Evolutionary conservation across 2,329 filamentous ascomycete species (phyloP), one percentile per base, ranked within the genome.

Genomic region (Aspergillus sp.): DNA sequence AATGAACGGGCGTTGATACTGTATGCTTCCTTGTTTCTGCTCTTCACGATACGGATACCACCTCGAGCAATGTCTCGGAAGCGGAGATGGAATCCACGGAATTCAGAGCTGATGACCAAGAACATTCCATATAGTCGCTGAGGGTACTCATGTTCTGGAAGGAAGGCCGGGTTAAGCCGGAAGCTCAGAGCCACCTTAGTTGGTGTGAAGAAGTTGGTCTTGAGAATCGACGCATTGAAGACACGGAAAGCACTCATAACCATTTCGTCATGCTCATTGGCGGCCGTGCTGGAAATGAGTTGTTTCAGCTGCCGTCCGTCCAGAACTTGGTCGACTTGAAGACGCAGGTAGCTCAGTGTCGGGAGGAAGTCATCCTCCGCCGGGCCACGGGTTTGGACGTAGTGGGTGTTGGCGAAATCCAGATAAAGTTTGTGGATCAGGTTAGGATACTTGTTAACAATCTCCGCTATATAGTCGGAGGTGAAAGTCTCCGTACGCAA

Each of bases 171-270:
- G 74, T 97, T 90, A 64, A 99, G 82, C 58, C 95, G 91, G 87
- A 99, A 99, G 82, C 93, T 97, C 69, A 99, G 85, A 9, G 95
- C 95, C 45, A 99, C 94, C 85, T 99, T 99, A 66, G 95, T 99
- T 0, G 95, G 95, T 0, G 95, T 99, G 84, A 96, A 97, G 79
- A 90, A 91, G 83, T 99, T 99, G 70, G 95, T 99, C 87, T 98
- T 99, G 68, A 98, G 84, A 50, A 98, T 89, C 51, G 91, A 88
- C 61, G 87, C 89, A 83, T 99, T 99, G 87, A 99, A 99, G 65
- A 95, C 89, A 59, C 92, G 89, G 87, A 99, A 98, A 17, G 93
- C 92, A 47, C 89, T 92, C 92, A 99, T 96, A 69, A 99, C 95
- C 89, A 97, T 96, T 75, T 94, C 90, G 74, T 99, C 93, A 79